Base-by-base conservation (phyloP, 208 protist species). In the Leishmania major region DNA sequence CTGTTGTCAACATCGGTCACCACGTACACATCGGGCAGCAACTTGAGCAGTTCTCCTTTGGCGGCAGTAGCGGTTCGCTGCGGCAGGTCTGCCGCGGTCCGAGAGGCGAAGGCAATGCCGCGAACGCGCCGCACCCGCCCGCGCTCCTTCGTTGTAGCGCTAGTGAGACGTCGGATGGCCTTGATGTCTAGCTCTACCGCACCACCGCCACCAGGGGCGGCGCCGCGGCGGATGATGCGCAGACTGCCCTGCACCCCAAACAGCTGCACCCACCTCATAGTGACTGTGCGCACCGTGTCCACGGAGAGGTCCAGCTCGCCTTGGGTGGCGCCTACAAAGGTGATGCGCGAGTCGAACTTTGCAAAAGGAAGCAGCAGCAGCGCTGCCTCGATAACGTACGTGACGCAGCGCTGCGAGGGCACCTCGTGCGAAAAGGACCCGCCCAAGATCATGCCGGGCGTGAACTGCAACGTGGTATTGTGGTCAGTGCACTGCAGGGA, bases 1-100 rank as follows among this genome's bases (percentile, higher is more conserved):
- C 87, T 81, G 47, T 85, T 91, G 82, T 98, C 94, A 47, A 97
- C 88, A 87, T 99, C 97, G 19, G 95, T 98, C 67, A 97, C 93
- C 45, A 99, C 90, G 86, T 98, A 98, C 64, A 99, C 93, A 85
- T 99, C 96, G 0, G 97, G 96, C 43, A 99, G 79, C n/a, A 98
- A 75, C 66, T 96, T 89, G 28, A 98, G 89, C 81, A 99, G 87
- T 31, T 96, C 90, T 8, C 95, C 94, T 76, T 98, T 98, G 15
- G 96, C 91, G 6, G 94, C 89, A 10, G 94, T 96, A 28, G 96
- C 96, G 7, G 91, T 87, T 51, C 96, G 88, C 82, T 99, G 96
- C 28, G 89, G 85, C 59, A 99, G 86, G 79, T 99, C 95, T 0
- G 95, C 84, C 3, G 96, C 93, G 19, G 93, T 92, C 64, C 91